phyloP scores from a whole-genome alignment of 169 alveolate genomes.

The Besnoitia besnoiti region DNA sequence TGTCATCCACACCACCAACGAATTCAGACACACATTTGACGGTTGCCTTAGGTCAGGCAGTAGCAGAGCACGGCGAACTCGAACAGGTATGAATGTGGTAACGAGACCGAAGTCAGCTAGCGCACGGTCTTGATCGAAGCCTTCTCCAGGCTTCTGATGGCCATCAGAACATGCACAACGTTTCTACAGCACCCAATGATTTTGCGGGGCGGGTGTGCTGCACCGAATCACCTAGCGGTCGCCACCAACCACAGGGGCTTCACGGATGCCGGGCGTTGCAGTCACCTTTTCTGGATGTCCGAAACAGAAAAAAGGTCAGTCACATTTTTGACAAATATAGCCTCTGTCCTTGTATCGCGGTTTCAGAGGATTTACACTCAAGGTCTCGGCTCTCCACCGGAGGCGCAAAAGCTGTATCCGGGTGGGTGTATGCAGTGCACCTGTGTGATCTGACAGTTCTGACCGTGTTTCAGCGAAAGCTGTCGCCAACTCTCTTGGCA shows the following conservation, averaged over 20 bases:
- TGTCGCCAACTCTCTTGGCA: background rate
- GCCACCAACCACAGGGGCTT: background rate
- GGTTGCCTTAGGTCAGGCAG: too few relatives aligned
- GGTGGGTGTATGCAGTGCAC: background rate
- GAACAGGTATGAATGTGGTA: background rate
- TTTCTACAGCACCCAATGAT: too few relatives aligned
- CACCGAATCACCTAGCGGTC: background rate
- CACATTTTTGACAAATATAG: background rate
- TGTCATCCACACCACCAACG: too few relatives aligned
- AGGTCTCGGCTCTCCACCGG: background rate
- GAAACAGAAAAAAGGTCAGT: conserved; percentile 15
- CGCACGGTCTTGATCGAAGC: too few relatives aligned
- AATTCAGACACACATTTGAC: too few relatives aligned
- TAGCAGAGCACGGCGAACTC: background rate
- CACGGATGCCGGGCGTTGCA: background rate
- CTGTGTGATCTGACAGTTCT: too few relatives aligned
- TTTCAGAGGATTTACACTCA: conserved; percentile 31
- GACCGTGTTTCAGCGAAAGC: background rate
- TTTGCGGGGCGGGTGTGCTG: too few relatives aligned
- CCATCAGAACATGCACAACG: too few relatives aligned
- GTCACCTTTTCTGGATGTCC: background rate
- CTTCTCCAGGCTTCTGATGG: too few relatives aligned
- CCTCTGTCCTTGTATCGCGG: background rate
- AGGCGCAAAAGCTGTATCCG: background rate
- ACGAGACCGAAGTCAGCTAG: too few relatives aligned